Evolutionary conservation across 2,329 filamentous ascomycete genomes (phyloP).

Genomic region (Pseudogymnoascus pannorum): DNA sequence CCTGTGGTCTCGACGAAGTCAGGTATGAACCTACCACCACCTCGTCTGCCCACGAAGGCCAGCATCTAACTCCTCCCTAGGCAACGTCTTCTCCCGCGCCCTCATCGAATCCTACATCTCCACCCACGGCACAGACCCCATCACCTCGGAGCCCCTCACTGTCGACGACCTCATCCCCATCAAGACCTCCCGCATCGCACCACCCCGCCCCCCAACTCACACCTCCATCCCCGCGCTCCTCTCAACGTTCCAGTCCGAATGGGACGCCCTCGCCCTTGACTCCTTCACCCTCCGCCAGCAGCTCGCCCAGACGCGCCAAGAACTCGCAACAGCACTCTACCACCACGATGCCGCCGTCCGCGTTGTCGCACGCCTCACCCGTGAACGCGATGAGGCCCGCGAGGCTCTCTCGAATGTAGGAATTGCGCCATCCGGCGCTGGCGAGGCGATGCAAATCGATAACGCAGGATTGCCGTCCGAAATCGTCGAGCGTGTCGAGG

Average conservation of each 20-base stretch:
- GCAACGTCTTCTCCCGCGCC: constrained; percentile 88
- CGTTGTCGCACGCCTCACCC: constrained; percentile 85
- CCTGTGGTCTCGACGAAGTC: constrained; percentile 94
- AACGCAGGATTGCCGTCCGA: constrained; percentile 66
- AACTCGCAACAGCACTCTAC: constrained; percentile 88
- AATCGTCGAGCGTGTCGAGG: constrained; percentile 66
- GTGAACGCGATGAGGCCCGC: constrained; percentile 85
- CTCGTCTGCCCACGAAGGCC: constrained; percentile 15
- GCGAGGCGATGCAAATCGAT: constrained; percentile 92
- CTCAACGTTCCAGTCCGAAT: constrained; percentile 94
- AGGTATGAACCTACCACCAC: constrained; percentile 49
- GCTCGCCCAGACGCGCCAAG: constrained; percentile 80
- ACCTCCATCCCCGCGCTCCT: constrained; percentile 95
- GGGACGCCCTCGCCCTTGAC: constrained; percentile 89
- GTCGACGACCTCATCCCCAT: constrained; percentile 81
- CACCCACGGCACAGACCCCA: constrained; percentile 87
- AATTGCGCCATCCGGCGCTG: constrained; percentile 55
- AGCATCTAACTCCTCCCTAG: constrained; percentile 36
- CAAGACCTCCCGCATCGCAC: constrained; percentile 74
- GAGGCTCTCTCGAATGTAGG: constrained; percentile 82
- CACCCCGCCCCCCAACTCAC: constrained; percentile 73
- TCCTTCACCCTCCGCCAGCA: constrained; percentile 87
- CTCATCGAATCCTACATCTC: constrained; percentile 92
- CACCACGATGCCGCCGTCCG: constrained; percentile 95
- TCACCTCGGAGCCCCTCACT: constrained; percentile 77